Conservation (phyloP, 139 green algal genomes). For the Picochlorum sp. region DNA sequence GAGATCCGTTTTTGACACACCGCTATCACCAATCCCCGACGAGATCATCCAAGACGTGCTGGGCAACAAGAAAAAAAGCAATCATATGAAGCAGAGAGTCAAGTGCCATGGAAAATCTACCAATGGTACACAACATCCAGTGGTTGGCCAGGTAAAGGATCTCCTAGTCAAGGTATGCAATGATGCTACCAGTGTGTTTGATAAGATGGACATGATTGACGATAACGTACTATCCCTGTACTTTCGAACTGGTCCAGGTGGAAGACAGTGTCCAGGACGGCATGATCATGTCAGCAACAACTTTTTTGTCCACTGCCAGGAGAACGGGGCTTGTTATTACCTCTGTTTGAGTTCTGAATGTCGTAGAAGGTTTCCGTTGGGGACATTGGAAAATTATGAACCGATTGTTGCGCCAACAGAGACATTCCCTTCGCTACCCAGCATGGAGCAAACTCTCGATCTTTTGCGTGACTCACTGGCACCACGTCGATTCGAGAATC, state of each 20-base stretch:
- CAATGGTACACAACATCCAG: background rate
- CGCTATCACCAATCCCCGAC: background rate
- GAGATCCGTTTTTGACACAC: background rate
- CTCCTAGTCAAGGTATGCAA: background rate
- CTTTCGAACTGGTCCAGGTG: constrained; percentile 1
- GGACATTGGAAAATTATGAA: background rate
- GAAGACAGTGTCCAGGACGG: background rate
- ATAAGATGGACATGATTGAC: constrained; percentile 1
- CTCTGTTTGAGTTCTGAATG: background rate
- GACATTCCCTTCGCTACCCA: background rate
- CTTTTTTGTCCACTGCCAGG: background rate
- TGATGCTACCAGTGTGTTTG: background rate
- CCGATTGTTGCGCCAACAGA: background rate
- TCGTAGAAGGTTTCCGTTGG: background rate
- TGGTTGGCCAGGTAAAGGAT: background rate
- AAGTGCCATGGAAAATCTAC: background rate
- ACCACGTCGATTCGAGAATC: background rate
- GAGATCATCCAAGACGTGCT: background rate
- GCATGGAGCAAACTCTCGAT: background rate
- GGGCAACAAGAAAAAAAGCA: background rate
- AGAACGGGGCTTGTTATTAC: background rate
- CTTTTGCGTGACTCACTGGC: background rate
- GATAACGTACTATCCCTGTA: background rate
- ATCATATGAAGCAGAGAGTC: background rate
- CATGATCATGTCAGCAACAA: background rate